Evolutionary conservation across 2,329 filamentous ascomycete genomes (phyloP).

Genomic region (Coniochaeta hoffmannii): DNA sequence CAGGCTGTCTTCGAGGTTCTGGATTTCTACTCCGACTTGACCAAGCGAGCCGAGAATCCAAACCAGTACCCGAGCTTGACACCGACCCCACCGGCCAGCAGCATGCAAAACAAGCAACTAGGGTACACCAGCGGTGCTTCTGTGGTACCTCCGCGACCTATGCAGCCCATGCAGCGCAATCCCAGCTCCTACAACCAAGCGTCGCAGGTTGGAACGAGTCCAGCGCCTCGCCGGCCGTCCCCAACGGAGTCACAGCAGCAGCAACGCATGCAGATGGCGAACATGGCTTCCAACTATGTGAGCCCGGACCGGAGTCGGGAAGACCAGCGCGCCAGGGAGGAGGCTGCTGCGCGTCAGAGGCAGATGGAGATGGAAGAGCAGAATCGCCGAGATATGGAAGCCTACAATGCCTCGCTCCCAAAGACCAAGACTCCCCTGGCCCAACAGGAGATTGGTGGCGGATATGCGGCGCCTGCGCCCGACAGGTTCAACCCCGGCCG

Average conservation of each 20-base stretch:
- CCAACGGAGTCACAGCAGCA: conserved; percentile 41
- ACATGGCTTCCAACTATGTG: conserved; percentile 45
- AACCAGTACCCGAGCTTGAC: conserved; percentile 60
- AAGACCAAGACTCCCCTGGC: conserved; percentile 73
- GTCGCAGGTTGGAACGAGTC: conserved; percentile 15
- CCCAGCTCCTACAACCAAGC: conserved; percentile 31
- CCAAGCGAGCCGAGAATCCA: conserved; percentile 66
- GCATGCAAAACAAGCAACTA: conserved; percentile 55
- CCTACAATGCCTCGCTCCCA: conserved; percentile 83
- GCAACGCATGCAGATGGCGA: conserved; percentile 52
- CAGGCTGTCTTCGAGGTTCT: conserved; percentile 76
- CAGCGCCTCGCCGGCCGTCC: conserved; percentile 34
- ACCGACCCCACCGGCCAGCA: conserved; percentile 54
- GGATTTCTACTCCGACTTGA: conserved; percentile 79
- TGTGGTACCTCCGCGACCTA: conserved; percentile 63
- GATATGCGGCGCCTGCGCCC: conserved; percentile 25
- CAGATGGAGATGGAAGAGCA: conserved; percentile 56
- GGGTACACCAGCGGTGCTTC: conserved; percentile 49
- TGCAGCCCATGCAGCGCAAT: conserved; percentile 45
- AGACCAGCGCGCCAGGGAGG: conserved; percentile 55
- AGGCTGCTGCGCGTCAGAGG: conserved; percentile 50
- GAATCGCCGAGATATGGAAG: conserved; percentile 69
- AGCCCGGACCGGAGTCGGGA: conserved; percentile 43
- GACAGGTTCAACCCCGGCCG: conserved; percentile 80
- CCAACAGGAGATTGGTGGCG: conserved; percentile 72